Percentiles rank a stretch among this genome's conserved stretches.
Conservation (phyloP, 495 filamentous ascomycete genomes). For the Extremus antarcticus region DNA sequence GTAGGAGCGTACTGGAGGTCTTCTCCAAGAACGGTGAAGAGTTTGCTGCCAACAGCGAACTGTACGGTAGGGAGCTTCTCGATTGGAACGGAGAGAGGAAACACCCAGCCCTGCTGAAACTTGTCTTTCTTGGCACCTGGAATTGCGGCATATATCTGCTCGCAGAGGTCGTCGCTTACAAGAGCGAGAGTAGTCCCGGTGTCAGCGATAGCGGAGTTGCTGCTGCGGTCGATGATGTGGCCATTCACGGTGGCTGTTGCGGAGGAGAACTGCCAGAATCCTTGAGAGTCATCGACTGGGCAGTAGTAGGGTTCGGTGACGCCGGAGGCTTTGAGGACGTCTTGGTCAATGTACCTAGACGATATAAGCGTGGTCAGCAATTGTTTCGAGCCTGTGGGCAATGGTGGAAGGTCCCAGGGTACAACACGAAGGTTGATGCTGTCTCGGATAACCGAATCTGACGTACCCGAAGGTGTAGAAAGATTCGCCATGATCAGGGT, state of each 20-base stretch:
- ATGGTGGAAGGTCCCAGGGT: too few relatives aligned
- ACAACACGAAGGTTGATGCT: neutral
- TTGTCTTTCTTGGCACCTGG: conserved; percentile 37
- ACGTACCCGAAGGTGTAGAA: conserved; percentile 77
- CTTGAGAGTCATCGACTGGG: conserved; percentile 53
- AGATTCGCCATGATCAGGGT: conserved; percentile 37
- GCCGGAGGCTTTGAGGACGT: conserved; percentile 38
- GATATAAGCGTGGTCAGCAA: neutral
- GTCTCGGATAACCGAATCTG: too few relatives aligned
- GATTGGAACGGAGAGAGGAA: conserved; percentile 42
- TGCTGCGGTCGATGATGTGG: conserved; percentile 39
- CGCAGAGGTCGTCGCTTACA: conserved; percentile 53
- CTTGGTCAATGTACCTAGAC: conserved; percentile 59
- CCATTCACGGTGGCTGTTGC: conserved; percentile 50
- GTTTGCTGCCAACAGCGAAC: conserved; percentile 54
- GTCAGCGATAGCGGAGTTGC: conserved; percentile 69
- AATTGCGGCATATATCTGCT: conserved; percentile 60
- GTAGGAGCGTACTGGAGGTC: conserved; percentile 57
- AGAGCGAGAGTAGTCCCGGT: conserved; percentile 68
- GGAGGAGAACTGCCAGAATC: conserved; percentile 64
- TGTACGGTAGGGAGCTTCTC: conserved; percentile 54
- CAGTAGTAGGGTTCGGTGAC: conserved; percentile 49
- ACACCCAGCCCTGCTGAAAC: neutral
- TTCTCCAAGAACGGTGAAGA: conserved; percentile 61
- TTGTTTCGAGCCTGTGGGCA: too few relatives aligned